phyloP scores from a whole-genome alignment of 768 basidiomycete species.

The Coprinopsis sp. region DNA sequence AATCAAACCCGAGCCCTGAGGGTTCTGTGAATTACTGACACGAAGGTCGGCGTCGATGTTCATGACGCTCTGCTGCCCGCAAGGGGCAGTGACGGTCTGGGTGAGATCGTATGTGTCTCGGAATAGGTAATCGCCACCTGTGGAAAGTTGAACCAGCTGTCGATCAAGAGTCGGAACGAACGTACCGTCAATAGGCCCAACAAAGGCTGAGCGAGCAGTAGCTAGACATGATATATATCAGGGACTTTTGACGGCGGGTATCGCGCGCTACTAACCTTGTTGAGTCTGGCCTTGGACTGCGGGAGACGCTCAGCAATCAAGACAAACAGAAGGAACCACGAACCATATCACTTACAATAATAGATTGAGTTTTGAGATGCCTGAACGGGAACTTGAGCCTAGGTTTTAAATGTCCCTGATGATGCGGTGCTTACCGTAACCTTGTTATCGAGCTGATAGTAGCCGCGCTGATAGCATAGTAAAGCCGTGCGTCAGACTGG shows the following conservation, averaged over 20 bases:
- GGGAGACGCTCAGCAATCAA: not conserved
- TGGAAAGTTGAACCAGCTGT: not conserved
- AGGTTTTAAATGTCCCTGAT: no score
- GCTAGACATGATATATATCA: constrained; percentile 6
- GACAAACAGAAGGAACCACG: not conserved
- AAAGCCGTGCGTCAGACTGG: not conserved
- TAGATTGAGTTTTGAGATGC: constrained; percentile 22
- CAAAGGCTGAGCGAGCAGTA: constrained; percentile 19
- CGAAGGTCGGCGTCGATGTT: constrained; percentile 21
- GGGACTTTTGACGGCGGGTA: not conserved
- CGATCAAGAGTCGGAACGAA: not conserved
- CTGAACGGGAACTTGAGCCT: no score
- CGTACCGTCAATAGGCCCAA: constrained; percentile 17
- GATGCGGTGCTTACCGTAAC: no score
- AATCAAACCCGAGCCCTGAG: constrained; percentile 20
- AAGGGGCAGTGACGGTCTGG: constrained; percentile 18
- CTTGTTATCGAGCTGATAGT: constrained; percentile 21
- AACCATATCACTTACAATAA: constrained; percentile 15
- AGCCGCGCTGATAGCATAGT: constrained; percentile 20
- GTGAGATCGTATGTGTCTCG: constrained; percentile 23
- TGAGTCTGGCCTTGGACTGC: constrained; percentile 21
- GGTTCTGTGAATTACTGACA: constrained; percentile 19
- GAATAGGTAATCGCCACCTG: constrained; percentile 22
- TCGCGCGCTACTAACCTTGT: constrained; percentile 14
- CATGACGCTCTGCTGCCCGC: constrained; percentile 20